A percentile compares a stretch with the other conserved stretches of the same genome.
Evolutionary conservation across 352 stramenopile genomes (phyloP).

Genomic region (Pythium sukuiense): DNA sequence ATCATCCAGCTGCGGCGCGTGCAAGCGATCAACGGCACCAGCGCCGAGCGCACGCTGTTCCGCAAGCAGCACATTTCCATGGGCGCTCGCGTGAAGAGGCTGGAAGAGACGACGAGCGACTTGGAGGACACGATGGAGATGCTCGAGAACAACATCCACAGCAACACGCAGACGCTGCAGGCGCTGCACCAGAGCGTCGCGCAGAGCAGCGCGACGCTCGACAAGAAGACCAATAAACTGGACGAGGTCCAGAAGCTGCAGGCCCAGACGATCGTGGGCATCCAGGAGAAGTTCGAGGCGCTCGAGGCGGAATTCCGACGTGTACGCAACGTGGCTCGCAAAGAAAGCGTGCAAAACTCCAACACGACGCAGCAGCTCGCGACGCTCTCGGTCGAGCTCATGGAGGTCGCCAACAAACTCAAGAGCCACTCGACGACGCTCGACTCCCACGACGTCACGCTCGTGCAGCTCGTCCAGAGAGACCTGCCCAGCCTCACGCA

Average conservation of each 20-base stretch:
- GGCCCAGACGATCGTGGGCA: constrained; percentile 40
- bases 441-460: constrained; percentile 31
- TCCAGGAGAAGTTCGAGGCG: constrained; percentile 60
- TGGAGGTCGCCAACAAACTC: constrained; percentile 42
- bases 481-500: constrained; percentile 44
- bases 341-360: constrained; percentile 36
- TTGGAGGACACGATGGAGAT: constrained; percentile 54
- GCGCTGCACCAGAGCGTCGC: constrained; percentile 37
- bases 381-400: constrained; percentile 31
- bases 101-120: constrained; percentile 53
- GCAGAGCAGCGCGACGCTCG: constrained; percentile 39
- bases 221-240: constrained; percentile 42
- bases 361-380: constrained; percentile 17
- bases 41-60: constrained; percentile 51
- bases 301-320: constrained; percentile 56
- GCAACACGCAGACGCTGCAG: constrained; percentile 40
- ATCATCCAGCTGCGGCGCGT: constrained; percentile 59
- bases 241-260: constrained; percentile 44
- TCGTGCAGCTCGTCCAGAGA: constrained; percentile 32
- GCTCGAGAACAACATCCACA: constrained; percentile 42
- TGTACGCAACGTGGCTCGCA: constrained; percentile 38
- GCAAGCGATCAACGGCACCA: constrained; percentile 51
- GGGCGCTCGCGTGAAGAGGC: constrained; percentile 51
- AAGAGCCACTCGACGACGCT: constrained; percentile 30
- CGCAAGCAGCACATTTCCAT: constrained; percentile 65